Evolutionary conservation across 768 basidiomycete genomes (phyloP), one percentile per base, ranked within the genome.

Genomic region (Rubroboletus pulcherrimus): DNA sequence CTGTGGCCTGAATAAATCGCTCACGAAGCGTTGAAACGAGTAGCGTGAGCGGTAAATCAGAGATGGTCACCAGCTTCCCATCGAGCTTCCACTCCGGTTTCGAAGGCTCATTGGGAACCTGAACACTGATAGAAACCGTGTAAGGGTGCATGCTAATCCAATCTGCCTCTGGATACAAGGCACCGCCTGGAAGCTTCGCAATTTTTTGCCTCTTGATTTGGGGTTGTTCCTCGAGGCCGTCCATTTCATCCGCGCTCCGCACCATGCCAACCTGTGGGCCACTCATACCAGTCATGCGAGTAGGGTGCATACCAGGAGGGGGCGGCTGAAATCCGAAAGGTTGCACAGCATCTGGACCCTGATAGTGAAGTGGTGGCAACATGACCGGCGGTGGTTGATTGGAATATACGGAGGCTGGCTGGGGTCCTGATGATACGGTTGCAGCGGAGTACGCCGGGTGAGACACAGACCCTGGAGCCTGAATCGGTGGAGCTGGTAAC

Each of bases 51-150:
- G 93, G 90, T 33, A 98, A 73, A 54, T 97, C 93, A 1, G 84
- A 80, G 54, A 99, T 79, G 10, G 84, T 84, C 55, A 94, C 83
- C 39, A 84, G 74, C 50, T 78, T 79, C 0, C 94, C 95, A 65
- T 96, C 85, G 51, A 97, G 77, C 66, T 96, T 94, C 91, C 91
- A 96, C 71, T 96, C 95, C 0, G 94, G 87, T 68, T 91, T 93
- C 34, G 86, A 83, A 1, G 87, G 74, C 63, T 94, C 86, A 51
- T 75, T 79, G 2, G 96, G 94, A 60, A 99, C 77, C 67, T 95
- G 92, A 4, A 98, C 78, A 34, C 80, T 78, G 44, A 99, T 79
- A 26, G 87, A 86, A 64, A 98, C 91, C 12, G 96, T 89, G 62
- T 95, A 88, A 33, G 93, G 91, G 69, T 98, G 93, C 82, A 93